Evolutionary conservation across 805 yeast species (phyloP).

Genomic region (Pichia nanzhaoensis): DNA sequence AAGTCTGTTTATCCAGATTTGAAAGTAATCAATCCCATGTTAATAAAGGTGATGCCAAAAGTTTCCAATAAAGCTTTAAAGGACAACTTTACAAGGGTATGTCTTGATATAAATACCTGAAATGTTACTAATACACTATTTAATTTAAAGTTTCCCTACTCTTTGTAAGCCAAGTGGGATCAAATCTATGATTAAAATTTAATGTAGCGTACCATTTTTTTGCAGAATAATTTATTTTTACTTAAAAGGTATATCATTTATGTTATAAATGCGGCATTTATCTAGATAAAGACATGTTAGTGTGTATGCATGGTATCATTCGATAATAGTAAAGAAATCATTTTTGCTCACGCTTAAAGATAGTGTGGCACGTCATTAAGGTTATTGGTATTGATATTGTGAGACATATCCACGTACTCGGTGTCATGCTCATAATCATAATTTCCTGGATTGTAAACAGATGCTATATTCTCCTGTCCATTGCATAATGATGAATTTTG

Average conservation of each 20-base stretch:
- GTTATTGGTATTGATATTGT: background rate
- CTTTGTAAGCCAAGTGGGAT: too few species aligned
- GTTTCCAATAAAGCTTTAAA: background rate
- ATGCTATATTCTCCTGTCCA: conserved; percentile 18
- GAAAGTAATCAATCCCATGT: background rate
- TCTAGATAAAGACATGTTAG: too few species aligned
- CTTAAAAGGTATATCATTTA: too few species aligned
- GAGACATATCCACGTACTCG: conserved; percentile 15
- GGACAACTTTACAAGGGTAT: background rate
- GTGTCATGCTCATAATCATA: conserved; percentile 10
- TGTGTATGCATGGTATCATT: too few species aligned
- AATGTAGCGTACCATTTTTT: too few species aligned
- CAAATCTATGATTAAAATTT: background rate
- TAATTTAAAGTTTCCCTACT: too few species aligned
- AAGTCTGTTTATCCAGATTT: background rate
- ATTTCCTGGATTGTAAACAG: conserved; percentile 23
- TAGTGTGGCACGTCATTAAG: background rate
- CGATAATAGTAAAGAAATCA: background rate
- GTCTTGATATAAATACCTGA: background rate
- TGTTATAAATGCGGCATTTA: too few species aligned
- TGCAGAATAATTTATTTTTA: background rate
- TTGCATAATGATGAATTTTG: background rate
- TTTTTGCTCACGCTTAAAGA: background rate
- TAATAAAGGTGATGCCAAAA: conserved; percentile 1
- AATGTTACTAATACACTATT: too few species aligned